These are phyloP conservation scores for Diaporthe destruens DNA, from an alignment of 2,329 filamentous ascomycete species.

Conservation along the genomic window DNA sequence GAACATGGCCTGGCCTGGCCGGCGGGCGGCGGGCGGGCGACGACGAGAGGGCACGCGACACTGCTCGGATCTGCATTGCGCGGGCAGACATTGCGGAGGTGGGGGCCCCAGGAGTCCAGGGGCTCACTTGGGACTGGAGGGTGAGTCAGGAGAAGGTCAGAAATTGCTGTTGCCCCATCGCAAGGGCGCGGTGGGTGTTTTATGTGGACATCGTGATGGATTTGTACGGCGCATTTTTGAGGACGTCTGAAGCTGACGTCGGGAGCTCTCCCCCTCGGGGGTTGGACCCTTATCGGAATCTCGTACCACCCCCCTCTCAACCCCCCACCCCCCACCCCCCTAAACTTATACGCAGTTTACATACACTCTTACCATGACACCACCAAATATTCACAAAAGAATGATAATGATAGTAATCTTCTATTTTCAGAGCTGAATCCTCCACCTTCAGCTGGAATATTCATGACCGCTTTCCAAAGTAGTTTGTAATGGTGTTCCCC, in stretches of 20 bases:
- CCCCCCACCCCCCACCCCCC: no score
- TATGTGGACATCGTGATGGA: conserved; percentile 38
- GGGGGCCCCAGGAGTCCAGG: background rate
- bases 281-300: background rate
- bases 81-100: conserved; percentile 32
- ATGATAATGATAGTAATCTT: no score
- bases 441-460: no score
- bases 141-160: conserved; percentile 36
- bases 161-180: conserved; percentile 32
- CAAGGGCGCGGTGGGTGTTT: conserved; percentile 32
- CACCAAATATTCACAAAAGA: no score
- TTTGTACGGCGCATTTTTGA: conserved; percentile 41
- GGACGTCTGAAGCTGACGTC: conserved; percentile 28
- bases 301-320: background rate
- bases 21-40: background rate
- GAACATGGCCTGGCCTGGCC: background rate
- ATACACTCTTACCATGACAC: no score
- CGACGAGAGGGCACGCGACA: conserved; percentile 31
- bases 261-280: background rate
- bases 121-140: background rate
- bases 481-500: conserved; percentile 67
- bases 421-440: no score
- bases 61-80: conserved; percentile 30
- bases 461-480: conserved; percentile 59
- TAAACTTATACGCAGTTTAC: no score